Evolutionary conservation across 495 filamentous ascomycete species (phyloP).

Genomic region (Hypoxylon trugodes): DNA sequence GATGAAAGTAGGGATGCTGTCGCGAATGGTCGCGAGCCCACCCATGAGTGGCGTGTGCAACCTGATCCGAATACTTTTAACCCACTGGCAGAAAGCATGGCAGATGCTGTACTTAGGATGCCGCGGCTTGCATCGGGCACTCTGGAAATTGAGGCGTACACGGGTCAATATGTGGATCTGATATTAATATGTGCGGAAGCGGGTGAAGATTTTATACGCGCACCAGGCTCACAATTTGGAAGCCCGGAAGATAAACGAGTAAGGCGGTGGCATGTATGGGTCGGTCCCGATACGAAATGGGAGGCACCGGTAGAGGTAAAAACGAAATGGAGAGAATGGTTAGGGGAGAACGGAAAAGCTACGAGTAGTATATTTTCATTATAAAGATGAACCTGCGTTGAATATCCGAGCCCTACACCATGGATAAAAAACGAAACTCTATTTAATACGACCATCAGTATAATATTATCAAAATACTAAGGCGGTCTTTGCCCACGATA

Average conservation of each 20-base stretch:
- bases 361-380: too few relatives aligned
- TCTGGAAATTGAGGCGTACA: neutral
- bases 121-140: neutral
- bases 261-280: neutral
- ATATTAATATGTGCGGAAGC: conserved; percentile 1
- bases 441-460: too few relatives aligned
- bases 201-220: neutral
- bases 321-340: neutral
- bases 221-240: neutral
- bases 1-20: neutral
- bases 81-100: neutral
- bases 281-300: neutral
- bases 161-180: neutral
- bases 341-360: neutral
- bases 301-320: neutral
- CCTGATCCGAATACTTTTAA: neutral
- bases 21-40: neutral
- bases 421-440: too few relatives aligned
- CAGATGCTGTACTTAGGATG: conserved; percentile 1
- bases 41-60: neutral
- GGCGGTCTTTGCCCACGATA: too few relatives aligned
- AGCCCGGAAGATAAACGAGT: neutral
- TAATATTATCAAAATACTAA: too few relatives aligned
- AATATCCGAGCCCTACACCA: too few relatives aligned
- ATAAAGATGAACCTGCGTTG: too few relatives aligned